Percentiles rank a stretch among this genome's conserved stretches.
Evolutionary conservation across 306 rosid species (phyloP).

Genomic region (Dryas drummondii): DNA sequence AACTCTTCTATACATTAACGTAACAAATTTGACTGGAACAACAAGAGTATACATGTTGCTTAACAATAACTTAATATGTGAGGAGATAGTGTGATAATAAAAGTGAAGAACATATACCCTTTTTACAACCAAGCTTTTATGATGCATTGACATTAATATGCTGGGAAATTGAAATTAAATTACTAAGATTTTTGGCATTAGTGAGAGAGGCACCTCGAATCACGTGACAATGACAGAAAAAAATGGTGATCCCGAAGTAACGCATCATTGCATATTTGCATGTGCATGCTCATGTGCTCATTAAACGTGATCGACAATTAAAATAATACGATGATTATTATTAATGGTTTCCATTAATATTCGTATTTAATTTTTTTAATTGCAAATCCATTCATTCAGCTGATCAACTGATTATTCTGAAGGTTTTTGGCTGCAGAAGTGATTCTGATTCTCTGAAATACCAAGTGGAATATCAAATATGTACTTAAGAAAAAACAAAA

Average conservation of each 20-base stretch:
- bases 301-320: neutral
- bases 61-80: too few species aligned
- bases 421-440: neutral
- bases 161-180: neutral
- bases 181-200: too few species aligned
- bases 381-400: too few species aligned
- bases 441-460: neutral
- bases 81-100: too few species aligned
- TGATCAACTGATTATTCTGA: too few species aligned
- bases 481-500: neutral
- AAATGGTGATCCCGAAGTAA: constrained; percentile 36
- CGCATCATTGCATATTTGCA: constrained; percentile 12
- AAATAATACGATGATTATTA: neutral
- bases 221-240: constrained; percentile 19
- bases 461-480: too few species aligned
- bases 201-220: constrained; percentile 22
- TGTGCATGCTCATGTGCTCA: constrained; percentile 35
- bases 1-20: too few species aligned
- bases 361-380: neutral
- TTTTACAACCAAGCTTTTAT: too few species aligned
- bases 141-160: too few species aligned
- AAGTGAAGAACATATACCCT: too few species aligned
- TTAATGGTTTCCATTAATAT: neutral
- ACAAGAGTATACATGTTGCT: too few species aligned
- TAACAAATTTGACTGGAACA: too few species aligned